Evolutionary conservation across 2,329 filamentous ascomycete species (phyloP), one percentile per base, ranked within the genome.

Genomic region (Cordyceps sp.): DNA sequence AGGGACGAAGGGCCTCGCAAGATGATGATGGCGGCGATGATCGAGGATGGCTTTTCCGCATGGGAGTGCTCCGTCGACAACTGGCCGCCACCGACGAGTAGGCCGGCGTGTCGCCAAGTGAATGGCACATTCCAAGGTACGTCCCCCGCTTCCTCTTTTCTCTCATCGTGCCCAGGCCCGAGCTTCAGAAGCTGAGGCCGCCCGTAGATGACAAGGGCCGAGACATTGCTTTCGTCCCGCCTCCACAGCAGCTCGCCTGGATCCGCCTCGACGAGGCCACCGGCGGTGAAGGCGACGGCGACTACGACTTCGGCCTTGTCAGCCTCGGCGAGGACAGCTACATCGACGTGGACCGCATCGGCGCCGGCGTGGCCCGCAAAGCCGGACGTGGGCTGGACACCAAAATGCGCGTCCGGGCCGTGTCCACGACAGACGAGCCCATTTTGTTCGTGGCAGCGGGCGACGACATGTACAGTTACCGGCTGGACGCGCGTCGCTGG

Each of bases 41-140:
- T 36, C 6, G 31, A 37, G 2, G 31, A 36, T 18, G 36, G 36
- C 5, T 21, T 43, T 9, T 20, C 32, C 10, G 34, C 41, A 1
- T 45, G 39, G 39, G 37, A 44, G 17, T 46, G 44, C 30, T 31
- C 36, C 1, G 12, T 40, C 2, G 38, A 40, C 30, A 33, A 33
- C 19, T 40, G 33, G 29, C 30, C 35, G 12, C 37, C 38, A 14
- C 32, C 34, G 14, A 26, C 32, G 9, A 36, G 39, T 8, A 19
- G 35, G 5, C 33, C n/a, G n/a, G n/a, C 32, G 19, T 46, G 43
- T 26, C 27, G 33, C 6, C 29, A 35, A 31, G 20, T 33, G 10
- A 38, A 36, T 9, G 33, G 31, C 2, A 33, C 30, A 5, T 39
- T 42, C 19, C 20, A 32, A 15, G 37, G 43, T 43, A 36, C 10